These are phyloP conservation scores for Hypocrella siamensis DNA, from an alignment of 2,329 filamentous ascomycete genomes.

Conservation along the genomic window DNA sequence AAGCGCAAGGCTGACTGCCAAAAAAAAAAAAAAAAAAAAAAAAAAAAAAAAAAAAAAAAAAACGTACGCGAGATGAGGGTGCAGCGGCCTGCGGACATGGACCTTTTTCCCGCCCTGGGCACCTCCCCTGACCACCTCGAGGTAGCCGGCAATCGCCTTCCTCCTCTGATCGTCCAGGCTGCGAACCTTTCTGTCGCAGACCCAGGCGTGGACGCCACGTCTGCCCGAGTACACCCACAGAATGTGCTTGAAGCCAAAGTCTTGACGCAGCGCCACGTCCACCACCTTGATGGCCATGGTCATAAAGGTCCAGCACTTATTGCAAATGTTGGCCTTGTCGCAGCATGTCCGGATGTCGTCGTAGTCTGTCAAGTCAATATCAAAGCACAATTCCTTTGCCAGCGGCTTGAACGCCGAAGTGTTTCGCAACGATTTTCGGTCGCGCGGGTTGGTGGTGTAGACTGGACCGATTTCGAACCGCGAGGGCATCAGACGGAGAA, in stretches of 20 bases:
- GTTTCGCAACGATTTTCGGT: constrained; percentile 76
- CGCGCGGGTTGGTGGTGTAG: constrained; percentile 84
- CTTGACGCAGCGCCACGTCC: constrained; percentile 72
- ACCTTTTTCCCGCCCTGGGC: constrained; percentile 76
- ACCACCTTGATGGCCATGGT: constrained; percentile 96
- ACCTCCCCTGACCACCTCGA: constrained; percentile 80
- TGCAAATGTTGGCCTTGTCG: constrained; percentile 81
- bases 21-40: too few species aligned
- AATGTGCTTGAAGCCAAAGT: constrained; percentile 94
- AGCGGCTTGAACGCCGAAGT: constrained; percentile 70
- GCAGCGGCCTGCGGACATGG: constrained; percentile 68
- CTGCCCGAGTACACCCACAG: constrained; percentile 98
- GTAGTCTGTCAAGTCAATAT: constrained; percentile 99
- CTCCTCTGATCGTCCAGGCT: constrained; percentile 75
- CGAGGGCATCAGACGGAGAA: constrained; percentile 72
- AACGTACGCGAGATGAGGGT: constrained; percentile 66
- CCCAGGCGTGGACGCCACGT: constrained; percentile 94
- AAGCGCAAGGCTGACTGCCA: neutral
- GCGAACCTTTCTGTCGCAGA: constrained; percentile 80
- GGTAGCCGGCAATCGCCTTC: constrained; percentile 71
- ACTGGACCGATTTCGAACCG: constrained; percentile 99
- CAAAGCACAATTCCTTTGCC: constrained; percentile 90
- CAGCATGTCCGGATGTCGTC: constrained; percentile 95
- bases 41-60: too few species aligned
- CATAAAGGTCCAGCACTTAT: constrained; percentile 91